A percentile compares a stretch with the other conserved stretches of the same genome.
phyloP scores from a whole-genome alignment of 495 filamentous ascomycete species.

The Penicillium salamii region DNA sequence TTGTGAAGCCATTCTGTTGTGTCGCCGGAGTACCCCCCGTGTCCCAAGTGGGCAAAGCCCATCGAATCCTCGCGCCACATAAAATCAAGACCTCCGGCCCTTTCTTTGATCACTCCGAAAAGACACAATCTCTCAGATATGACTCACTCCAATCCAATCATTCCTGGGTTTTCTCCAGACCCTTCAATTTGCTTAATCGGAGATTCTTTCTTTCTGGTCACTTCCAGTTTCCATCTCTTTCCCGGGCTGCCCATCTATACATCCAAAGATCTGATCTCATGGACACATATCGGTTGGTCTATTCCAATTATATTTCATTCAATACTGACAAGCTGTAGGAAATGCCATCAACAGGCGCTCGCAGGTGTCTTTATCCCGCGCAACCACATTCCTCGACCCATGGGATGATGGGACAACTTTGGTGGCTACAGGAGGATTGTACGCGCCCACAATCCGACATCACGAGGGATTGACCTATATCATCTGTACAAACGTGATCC shows the following conservation, averaged over 20 bases:
- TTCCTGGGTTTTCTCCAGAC: constrained; percentile 30
- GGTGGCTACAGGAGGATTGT: constrained; percentile 15
- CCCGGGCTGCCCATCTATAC: constrained; percentile 39
- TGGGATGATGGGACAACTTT: constrained; percentile 10
- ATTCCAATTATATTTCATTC: neutral
- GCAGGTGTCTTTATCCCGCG: constrained; percentile 10
- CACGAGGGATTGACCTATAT: constrained; percentile 36
- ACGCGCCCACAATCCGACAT: constrained; percentile 26
- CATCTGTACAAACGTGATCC: constrained; percentile 29
- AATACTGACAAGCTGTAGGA: constrained; percentile 4
- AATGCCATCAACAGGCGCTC: constrained; percentile 17
- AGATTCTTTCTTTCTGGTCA: constrained; percentile 33
- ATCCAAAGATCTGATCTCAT: constrained; percentile 29
- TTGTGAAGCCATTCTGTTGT: neutral
- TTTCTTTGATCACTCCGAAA: neutral
- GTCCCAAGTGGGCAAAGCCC: neutral
- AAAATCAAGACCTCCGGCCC: neutral
- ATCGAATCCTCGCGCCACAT: constrained; percentile 5
- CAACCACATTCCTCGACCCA: constrained; percentile 5
- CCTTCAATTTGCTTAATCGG: constrained; percentile 23
- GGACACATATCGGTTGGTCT: constrained; percentile 23
- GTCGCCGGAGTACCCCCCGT: constrained; percentile 3
- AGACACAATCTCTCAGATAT: neutral
- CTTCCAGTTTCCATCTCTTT: constrained; percentile 37
- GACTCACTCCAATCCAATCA: constrained; percentile 5